phyloP scores from a whole-genome alignment of 306 rosid species.

The Sindora glabra region DNA sequence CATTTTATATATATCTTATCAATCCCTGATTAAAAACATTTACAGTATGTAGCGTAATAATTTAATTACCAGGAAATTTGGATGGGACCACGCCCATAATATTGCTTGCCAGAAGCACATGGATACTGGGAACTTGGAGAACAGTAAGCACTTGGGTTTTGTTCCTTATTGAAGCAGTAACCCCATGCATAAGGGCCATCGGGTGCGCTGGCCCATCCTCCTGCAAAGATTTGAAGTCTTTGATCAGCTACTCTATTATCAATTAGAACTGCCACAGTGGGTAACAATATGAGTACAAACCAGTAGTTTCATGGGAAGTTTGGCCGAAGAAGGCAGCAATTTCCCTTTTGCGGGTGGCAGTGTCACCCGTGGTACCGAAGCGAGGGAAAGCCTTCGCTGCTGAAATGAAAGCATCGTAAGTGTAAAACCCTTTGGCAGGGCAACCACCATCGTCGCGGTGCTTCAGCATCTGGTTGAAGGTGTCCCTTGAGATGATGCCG shows the following conservation, averaged over 20 bases:
- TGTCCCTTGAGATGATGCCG: conserved; percentile 18
- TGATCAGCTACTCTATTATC: too few species aligned
- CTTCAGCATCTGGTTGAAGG: conserved; percentile 38
- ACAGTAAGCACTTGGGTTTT: conserved; percentile 3
- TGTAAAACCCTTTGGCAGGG: conserved; percentile 34
- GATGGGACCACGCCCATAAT: conserved; percentile 56
- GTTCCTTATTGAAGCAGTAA: conserved; percentile 39
- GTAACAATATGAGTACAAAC: background rate
- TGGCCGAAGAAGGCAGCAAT: conserved; percentile 46
- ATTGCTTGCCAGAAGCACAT: conserved; percentile 42
- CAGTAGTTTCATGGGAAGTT: conserved; percentile 48
- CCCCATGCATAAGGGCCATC: conserved; percentile 79
- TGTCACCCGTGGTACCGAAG: conserved; percentile 43
- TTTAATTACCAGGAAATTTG: conserved; percentile 43
- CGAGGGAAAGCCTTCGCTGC: conserved; percentile 38
- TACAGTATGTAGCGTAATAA: too few species aligned
- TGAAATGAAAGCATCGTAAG: conserved; percentile 43
- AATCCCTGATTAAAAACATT: too few species aligned
- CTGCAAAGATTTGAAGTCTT: background rate
- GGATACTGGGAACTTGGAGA: conserved; percentile 17
- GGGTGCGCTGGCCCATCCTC: conserved; percentile 57
- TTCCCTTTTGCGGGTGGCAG: conserved; percentile 26
- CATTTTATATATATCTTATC: too few species aligned
- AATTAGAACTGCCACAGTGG: too few species aligned
- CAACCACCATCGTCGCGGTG: conserved; percentile 32